Base-by-base conservation (phyloP, 371 early-diverging fungal genomes). In the Chytridium lagenaria region DNA sequence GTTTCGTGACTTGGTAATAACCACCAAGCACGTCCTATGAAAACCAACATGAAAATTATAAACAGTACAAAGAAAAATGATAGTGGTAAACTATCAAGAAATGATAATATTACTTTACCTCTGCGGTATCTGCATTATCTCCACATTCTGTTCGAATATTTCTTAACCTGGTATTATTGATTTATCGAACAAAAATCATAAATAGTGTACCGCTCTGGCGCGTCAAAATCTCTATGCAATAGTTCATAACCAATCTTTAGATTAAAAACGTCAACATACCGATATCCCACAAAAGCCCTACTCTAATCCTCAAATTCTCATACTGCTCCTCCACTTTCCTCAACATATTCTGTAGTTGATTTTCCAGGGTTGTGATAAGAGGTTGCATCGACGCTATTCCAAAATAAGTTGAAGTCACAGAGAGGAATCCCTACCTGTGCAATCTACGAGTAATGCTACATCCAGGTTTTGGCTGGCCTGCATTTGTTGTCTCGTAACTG, bases 341-440 rank as follows among this genome's bases (percentile, higher is more conserved):
- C 36, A 61, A 34, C 23, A 61, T 5, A 7, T 23, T 3, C 23
- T 61, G 61, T 3, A 61, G 36, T 3, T 61, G 31, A 10, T 37
- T 26, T 61, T 61, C 61, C 3, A 61, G 5, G 34, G 61, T 23
- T 23, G 16, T 61, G 36, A 61, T 61, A 3, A 61, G 36, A 7
- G 61, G 61, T 23, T 61, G 16, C 61, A 61, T 61, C 3, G 61
- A 61, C 12, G 61, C 61, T 61, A n/a, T n/a, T n/a, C n/a, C n/a
- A 7, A 52, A 52, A 26, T 23, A 19, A 44, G 44, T 44, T 12
- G 44, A 44, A 12, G 44, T n/a, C 7, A 44, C 44, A 44, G 44
- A 19, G 44, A 44, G 19, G 44, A 61, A 22, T 33, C 3, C 61
- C 12, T 22, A 61, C 61, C 61, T 15, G 61, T 61, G 36, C 61